Evolutionary conservation across 768 basidiomycete genomes (phyloP).

Genomic region (Tricholomella constricta): DNA sequence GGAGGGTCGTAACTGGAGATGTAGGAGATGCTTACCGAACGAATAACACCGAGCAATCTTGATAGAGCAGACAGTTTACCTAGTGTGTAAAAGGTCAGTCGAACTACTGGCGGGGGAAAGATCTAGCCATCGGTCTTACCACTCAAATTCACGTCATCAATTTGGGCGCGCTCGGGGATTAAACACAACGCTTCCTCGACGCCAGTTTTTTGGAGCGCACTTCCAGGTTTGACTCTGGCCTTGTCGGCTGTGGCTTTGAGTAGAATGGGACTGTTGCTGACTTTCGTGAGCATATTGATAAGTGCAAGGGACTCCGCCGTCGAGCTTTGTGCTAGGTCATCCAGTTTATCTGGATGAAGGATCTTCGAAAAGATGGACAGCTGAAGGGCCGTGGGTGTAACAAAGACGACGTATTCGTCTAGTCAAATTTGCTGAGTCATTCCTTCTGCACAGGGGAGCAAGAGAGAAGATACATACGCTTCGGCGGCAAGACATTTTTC

Average conservation of each 20-base stretch:
- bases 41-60: conserved; percentile 60
- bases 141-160: conserved; percentile 77
- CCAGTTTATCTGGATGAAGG: conserved; percentile 69
- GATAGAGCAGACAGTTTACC: conserved; percentile 76
- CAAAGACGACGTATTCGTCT: conserved; percentile 99
- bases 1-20: background rate
- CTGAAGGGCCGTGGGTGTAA: conserved; percentile 85
- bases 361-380: conserved; percentile 76
- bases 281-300: conserved; percentile 81
- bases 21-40: conserved; percentile 43
- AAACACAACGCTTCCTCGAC: conserved; percentile 62
- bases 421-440: background rate
- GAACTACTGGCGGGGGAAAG: background rate
- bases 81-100: conserved; percentile 29
- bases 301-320: conserved; percentile 79
- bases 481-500: conserved; percentile 85
- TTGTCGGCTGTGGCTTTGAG: conserved; percentile 78
- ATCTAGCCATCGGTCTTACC: conserved; percentile 47
- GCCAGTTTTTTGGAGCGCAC: conserved; percentile 44
- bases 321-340: conserved; percentile 66
- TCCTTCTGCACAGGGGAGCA: background rate
- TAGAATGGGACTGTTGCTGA: conserved; percentile 91
- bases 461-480: conserved; percentile 54
- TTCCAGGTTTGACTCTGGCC: conserved; percentile 44
- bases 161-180: conserved; percentile 57